A percentile compares a stretch with the other conserved stretches of the same genome.
Conservation (phyloP, 768 basidiomycete species). For the Lactifluus rugatus region DNA sequence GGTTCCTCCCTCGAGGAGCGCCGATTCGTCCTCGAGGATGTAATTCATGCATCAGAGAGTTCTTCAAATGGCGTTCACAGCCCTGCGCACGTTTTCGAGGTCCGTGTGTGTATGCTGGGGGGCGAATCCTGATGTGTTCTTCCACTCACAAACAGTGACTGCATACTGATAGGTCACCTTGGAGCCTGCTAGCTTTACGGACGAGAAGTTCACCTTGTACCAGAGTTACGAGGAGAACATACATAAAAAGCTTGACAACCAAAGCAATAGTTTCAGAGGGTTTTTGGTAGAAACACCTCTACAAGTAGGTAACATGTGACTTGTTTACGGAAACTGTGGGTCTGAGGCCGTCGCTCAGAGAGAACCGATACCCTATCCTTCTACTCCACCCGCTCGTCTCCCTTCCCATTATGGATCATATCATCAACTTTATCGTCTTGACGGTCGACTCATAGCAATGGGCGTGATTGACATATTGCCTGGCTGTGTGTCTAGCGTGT, state of each 20-base stretch:
- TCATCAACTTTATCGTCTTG: constrained; percentile 80
- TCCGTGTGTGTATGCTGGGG: constrained; percentile 20
- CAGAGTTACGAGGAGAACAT: constrained; percentile 68
- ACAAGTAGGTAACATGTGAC: constrained; percentile 34
- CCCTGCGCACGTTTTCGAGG: constrained; percentile 52
- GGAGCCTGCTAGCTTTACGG: constrained; percentile 64
- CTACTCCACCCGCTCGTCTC: constrained; percentile 42
- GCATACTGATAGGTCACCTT: constrained; percentile 46
- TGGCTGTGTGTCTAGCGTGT: constrained; percentile 71
- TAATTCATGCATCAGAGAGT: constrained; percentile 50
- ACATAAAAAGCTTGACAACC: constrained; percentile 56
- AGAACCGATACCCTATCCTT: constrained; percentile 51
- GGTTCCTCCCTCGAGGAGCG: not conserved
- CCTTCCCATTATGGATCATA: constrained; percentile 84
- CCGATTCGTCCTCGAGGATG: constrained; percentile 34
- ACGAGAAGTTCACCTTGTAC: constrained; percentile 76
- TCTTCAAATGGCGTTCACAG: constrained; percentile 25
- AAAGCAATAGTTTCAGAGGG: constrained; percentile 43
- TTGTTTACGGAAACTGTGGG: not conserved
- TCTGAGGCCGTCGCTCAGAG: constrained; percentile 29
- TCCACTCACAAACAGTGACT: not conserved
- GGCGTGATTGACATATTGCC: constrained; percentile 89
- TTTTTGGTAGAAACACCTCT: constrained; percentile 81
- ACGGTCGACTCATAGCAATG: constrained; percentile 75
- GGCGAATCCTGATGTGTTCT: not conserved